Conservation (phyloP, 352 stramenopile species). For the Phytopythium mirpurense region DNA sequence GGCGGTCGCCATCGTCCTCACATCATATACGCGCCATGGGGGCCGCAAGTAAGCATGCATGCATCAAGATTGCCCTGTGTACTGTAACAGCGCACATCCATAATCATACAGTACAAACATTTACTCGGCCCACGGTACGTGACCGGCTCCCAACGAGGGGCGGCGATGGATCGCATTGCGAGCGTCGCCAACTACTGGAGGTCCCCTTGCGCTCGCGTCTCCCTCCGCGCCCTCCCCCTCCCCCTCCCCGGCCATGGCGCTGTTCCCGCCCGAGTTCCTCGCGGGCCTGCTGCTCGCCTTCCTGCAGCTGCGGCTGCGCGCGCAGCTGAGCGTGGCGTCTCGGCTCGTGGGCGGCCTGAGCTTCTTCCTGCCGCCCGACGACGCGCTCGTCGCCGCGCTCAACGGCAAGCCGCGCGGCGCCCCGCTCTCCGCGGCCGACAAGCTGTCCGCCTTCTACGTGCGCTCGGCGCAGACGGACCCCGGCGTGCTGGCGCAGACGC, state of each 20-base stretch:
- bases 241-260: conserved; percentile 29
- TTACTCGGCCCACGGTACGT: background rate
- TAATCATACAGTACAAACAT: background rate
- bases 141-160: background rate
- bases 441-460: conserved; percentile 71
- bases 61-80: too few relatives aligned
- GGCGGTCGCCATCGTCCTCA: background rate
- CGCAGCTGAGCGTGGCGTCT: conserved; percentile 50
- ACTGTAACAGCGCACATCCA: too few relatives aligned
- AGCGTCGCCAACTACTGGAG: too few relatives aligned
- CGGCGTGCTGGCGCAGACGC: conserved; percentile 59
- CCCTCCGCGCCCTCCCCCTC: background rate
- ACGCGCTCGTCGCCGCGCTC: conserved; percentile 64
- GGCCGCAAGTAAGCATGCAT: too few relatives aligned
- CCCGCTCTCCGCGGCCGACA: conserved; percentile 51
- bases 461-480: conserved; percentile 60
- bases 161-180: too few relatives aligned
- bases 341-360: conserved; percentile 54
- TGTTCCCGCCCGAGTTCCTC: conserved; percentile 76
- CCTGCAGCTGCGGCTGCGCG: conserved; percentile 62
- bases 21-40: too few relatives aligned
- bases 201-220: too few relatives aligned
- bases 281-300: conserved; percentile 60
- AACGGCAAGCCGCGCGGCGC: conserved; percentile 31
- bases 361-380: conserved; percentile 73